Conservation (phyloP, 192 early-diverging fungal species). For the Coemansia asiatica region DNA sequence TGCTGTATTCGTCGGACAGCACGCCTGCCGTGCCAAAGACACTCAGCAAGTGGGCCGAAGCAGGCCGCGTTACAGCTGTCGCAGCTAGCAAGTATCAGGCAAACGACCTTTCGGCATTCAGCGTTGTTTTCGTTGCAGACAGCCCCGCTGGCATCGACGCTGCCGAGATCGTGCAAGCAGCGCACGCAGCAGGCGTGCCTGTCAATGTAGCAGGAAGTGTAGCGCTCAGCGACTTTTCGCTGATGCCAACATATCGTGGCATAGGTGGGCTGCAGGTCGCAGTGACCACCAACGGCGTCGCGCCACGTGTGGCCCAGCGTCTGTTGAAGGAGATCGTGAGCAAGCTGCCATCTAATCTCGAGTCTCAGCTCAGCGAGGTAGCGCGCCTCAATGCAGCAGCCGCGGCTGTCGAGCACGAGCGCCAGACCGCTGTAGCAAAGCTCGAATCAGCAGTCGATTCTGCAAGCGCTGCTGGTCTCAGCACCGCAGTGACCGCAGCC, state of each 20-base stretch:
- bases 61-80: constrained; percentile 21
- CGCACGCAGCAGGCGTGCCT: constrained; percentile 61
- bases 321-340: constrained; percentile 63
- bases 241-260: constrained; percentile 73
- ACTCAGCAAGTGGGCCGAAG: constrained; percentile 43
- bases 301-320: constrained; percentile 65
- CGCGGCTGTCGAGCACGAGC: constrained; percentile 52
- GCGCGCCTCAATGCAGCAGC: constrained; percentile 54
- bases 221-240: constrained; percentile 78
- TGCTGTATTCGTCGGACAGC: constrained; percentile 55
- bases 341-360: constrained; percentile 61
- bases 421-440: constrained; percentile 37
- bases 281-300: constrained; percentile 75
- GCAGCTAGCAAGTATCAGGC: constrained; percentile 15
- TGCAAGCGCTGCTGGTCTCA: constrained; percentile 25
- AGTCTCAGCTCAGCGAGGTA: constrained; percentile 62
- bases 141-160: constrained; percentile 44
- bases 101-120: constrained; percentile 26
- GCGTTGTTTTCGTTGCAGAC: constrained; percentile 44
- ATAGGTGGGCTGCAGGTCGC: constrained; percentile 70
- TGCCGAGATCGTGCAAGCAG: constrained; percentile 37
- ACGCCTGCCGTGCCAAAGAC: constrained; percentile 20
- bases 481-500: constrained; percentile 30
- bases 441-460: constrained; percentile 58
- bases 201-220: constrained; percentile 76